Percentiles rank a stretch among this genome's conserved stretches.
These are phyloP conservation scores for Jatropha curcas DNA, from an alignment of 345 rosid species.

Conservation along the genomic window DNA sequence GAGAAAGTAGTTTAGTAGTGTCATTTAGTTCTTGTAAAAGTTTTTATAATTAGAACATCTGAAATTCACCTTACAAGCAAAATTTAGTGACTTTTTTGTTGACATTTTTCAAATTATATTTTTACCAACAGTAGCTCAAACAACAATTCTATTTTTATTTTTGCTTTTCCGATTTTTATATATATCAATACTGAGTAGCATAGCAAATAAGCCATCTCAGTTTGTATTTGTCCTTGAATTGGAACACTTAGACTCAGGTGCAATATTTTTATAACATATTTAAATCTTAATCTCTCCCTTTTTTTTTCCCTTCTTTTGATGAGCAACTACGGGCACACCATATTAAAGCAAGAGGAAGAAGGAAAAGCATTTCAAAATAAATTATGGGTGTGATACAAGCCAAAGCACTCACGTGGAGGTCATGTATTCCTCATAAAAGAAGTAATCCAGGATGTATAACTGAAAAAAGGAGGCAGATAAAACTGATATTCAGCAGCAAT, in stretches of 20 bases:
- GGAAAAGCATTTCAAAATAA: neutral
- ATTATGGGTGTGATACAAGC: conserved; percentile 6
- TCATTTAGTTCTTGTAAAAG: too few species aligned
- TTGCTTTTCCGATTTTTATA: neutral
- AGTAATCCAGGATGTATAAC: conserved; percentile 82
- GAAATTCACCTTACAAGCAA: too few species aligned
- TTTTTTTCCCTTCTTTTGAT: neutral
- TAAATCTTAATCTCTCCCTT: neutral
- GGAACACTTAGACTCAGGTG: neutral
- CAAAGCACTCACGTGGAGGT: conserved; percentile 80
- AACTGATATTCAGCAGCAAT: conserved; percentile 19
- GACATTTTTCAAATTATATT: too few species aligned
- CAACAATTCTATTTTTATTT: neutral
- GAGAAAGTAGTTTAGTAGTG: too few species aligned
- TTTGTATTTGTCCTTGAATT: neutral
- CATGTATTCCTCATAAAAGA: conserved; percentile 86
- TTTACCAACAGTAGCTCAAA: too few species aligned
- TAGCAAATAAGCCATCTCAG: neutral
- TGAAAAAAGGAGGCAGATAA: conserved; percentile 32
- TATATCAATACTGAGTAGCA: neutral
- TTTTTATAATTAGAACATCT: too few species aligned
- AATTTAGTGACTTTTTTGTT: too few species aligned
- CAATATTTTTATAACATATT: neutral
- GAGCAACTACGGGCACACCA: neutral
- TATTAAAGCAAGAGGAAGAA: neutral